Evolutionary conservation across 352 stramenopile genomes (phyloP), one percentile per base, ranked within the genome.

Genomic region (Phytophthora ohioensis): DNA sequence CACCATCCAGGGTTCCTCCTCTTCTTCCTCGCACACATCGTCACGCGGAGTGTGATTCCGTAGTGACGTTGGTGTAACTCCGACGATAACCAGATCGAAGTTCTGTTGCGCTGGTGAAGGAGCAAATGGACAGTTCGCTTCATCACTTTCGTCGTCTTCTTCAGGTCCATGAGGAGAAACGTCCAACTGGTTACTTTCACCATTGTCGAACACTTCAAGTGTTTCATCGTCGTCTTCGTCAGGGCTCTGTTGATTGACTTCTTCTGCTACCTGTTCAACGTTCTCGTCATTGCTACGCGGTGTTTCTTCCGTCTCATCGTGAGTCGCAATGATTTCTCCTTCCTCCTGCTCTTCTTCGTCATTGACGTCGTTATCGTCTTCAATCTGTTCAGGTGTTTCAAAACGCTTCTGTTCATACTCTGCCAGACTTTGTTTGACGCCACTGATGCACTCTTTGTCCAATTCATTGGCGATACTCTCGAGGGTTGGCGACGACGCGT

Each of bases 171-270:
- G 21, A 54, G 58, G 48, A 41, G 62, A 71, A 30, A 5, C 13
- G 31, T 51, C 9, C 12, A 49, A 13, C 31, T 64, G 32, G 38
- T 73, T 64, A 27, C 69, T 72, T 32, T n/a, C 63, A 12, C 32
- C 35, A 35, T 49, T 42, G 10, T 69, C 64, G 48, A 90, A 90
- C 46, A 87, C 71, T 49, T 90, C 84, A 13, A 86, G 41, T 17
- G 74, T 75, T 4, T 84, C 80, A 0, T 85, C 75, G 1, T 88
- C 76, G 7, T 69, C 64, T 38, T 67, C 55, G 6, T 57, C 34
- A 13, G 41, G 47, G n/a, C 12, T 54, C 13, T 56, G 31, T 15
- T 74, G 59, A 4, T 55, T 7, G 21, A 21, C 21, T n/a, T 46
- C 11, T 32, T 57, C 58, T 59, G 34, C 13, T 48, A 46, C 38